phyloP scores from a whole-genome alignment of 2,329 filamentous ascomycete genomes.

The Diplodia intermedia region DNA sequence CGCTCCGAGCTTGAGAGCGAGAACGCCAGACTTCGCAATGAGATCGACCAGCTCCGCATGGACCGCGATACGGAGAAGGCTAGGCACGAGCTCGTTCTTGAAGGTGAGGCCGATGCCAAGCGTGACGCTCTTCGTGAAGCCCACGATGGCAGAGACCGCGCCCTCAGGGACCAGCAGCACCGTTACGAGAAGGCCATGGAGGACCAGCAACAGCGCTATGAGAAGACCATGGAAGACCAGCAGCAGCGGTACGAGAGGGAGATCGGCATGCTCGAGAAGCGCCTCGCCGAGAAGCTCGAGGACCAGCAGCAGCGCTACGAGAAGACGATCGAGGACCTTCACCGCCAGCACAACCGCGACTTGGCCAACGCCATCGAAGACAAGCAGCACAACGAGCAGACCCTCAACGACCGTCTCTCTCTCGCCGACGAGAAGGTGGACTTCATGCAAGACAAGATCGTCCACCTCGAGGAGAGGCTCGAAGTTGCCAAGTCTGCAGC shows the following conservation, averaged over 20 bases:
- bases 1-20: slow-evolving; percentile 84
- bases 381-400: slow-evolving; percentile 77
- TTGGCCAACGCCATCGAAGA: slow-evolving; percentile 80
- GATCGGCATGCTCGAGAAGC: slow-evolving; percentile 45
- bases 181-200: slow-evolving; percentile 55
- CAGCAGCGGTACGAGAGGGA: slow-evolving; percentile 56
- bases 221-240: slow-evolving; percentile 41
- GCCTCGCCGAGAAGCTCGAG: slow-evolving; percentile 51
- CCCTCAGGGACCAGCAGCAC: slow-evolving; percentile 62
- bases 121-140: slow-evolving; percentile 64
- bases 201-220: slow-evolving; percentile 42
- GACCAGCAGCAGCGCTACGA: slow-evolving; percentile 64
- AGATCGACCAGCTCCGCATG: slow-evolving; percentile 78
- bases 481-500: slow-evolving; percentile 89
- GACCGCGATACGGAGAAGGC: slow-evolving; percentile 83
- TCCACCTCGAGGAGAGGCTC: slow-evolving; percentile 87
- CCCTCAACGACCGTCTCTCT: slow-evolving; percentile 79
- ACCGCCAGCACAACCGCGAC: slow-evolving; percentile 65
- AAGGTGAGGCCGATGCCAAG: slow-evolving; percentile 77
- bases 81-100: slow-evolving; percentile 81
- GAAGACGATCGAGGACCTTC: slow-evolving; percentile 74
- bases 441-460: slow-evolving; percentile 83
- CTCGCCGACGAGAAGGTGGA: slow-evolving; percentile 84
- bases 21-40: slow-evolving; percentile 71
- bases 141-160: slow-evolving; percentile 59